Conservation (phyloP, 495 filamentous ascomycete genomes). For the Letharia lupina region DNA sequence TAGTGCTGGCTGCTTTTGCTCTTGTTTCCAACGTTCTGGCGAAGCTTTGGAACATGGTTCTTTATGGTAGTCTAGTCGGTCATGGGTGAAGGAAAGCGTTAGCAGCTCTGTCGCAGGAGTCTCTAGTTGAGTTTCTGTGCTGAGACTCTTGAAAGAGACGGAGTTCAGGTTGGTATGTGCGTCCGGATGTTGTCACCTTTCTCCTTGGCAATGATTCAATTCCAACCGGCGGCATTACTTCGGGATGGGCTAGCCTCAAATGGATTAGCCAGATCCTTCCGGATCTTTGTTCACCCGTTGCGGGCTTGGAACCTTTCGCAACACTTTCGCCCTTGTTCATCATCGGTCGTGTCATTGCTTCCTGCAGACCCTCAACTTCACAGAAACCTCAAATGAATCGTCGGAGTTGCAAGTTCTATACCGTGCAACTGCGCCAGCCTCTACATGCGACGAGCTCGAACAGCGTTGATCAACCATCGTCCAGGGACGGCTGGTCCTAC, state of each 20-base stretch:
- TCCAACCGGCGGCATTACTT: neutral
- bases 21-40: slow-evolving; percentile 26
- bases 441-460: neutral
- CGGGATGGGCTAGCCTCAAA: neutral
- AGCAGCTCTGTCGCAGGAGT: neutral
- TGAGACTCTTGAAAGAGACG: slow-evolving; percentile 10
- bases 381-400: neutral
- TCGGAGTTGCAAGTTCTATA: neutral
- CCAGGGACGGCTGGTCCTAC: slow-evolving; percentile 1
- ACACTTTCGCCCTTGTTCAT: neutral
- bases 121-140: neutral
- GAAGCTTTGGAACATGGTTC: slow-evolving; percentile 26
- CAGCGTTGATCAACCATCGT: neutral
- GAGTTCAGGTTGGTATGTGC: neutral
- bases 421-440: neutral
- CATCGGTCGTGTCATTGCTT: neutral
- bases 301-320: neutral
- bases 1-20: slow-evolving; percentile 34
- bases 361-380: neutral
- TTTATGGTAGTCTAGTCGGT: slow-evolving; percentile 15
- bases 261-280: neutral
- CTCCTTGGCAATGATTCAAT: neutral
- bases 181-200: neutral
- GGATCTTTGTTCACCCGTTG: neutral
- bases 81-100: slow-evolving; percentile 1